Base-by-base conservation (phyloP, 208 protist species). In the Trypanosoma platydactyli region DNA sequence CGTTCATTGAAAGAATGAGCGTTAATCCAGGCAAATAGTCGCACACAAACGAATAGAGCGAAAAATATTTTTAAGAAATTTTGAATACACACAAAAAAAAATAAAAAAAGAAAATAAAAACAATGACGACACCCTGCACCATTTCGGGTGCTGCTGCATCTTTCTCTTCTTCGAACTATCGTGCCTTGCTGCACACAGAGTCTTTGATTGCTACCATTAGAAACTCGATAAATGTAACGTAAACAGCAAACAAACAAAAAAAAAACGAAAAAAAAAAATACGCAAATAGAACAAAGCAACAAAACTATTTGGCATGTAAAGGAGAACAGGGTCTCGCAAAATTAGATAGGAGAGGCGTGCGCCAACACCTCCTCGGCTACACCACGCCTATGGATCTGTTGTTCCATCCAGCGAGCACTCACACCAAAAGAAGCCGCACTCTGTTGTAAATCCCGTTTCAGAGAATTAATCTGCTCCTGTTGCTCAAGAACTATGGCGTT, bases 381-480 rank as follows among this genome's bases (percentile, higher is more conserved):
- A 38, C 49, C 22, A 44, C n/a, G 12, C 33, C 35, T 25, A 24
- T 15, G 18, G 29, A 35, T 48, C 38, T 57, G 61, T 16, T 57
- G 30, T 22, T 38, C 61, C 33, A 66, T 38, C 49, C 61, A 66
- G 4, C 22, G 48, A 20, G 35, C 49, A 45, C 48, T 54, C 6
- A 66, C 42, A 30, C 61, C 61, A 57, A 66, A 66, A 2, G 30
- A 44, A 9, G 48, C 46, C 13, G 50, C 61, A 46, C 25, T 49
- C 29, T 18, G 22, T 20, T 49, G 50, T 24, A 66, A 25, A 15
- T 66, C 50, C 18, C 20, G 33, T 4, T 42, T 54, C 49, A 66
- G 16, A n/a, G 18, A 12, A 48, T 61, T 33, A 56, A 70, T 70
- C 20, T 70, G 18, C 30, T 61, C 52, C n/a, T 70, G 64, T 15